Base-by-base conservation (phyloP, 257 asterid species). In the Thymus mandschuricus region DNA sequence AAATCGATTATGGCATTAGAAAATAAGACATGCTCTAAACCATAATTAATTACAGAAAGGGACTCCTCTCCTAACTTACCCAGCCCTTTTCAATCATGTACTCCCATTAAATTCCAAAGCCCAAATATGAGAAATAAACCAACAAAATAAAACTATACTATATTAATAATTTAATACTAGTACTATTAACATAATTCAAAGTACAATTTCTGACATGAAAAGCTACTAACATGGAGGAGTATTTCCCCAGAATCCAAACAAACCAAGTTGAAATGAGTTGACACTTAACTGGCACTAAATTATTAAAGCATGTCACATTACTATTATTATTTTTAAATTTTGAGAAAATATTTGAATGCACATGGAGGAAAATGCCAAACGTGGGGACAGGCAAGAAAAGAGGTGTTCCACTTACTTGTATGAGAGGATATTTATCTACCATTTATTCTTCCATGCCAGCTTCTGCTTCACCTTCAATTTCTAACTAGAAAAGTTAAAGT, bases 311-410 rank as follows among this genome's bases (percentile, higher is more conserved):
- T 43, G 56, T 56, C 59, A 51, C 46, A 10, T 60, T 12, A 38
- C 3, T 38, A 4, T 38, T 38, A 38, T 38, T 4, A 21, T 21
- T 21, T 0, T 0, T 21, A 35, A 3, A 35, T 1, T 4, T 4
- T 3, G 4, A 38, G 41, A 38, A 38, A 38, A 38, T 38, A 38
- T 5, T 38, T 38, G 7, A 38, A 38, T 38, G 41, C 41, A 38
- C 41, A 38, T 38, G 41, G 41, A 38, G 41, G 41, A 38, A 21
- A 38, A 38, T 38, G 6, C 7, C 75, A 62, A 76, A 76, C 81
- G 74, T 66, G 76, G 82, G 80, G 80, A 65, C 79, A 69, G 73
- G 35, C 64, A 2, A 46, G 63, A 55, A 62, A 38, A 58, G 72
- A 66, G 63, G 74, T 60, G 67, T 55, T 35, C 63, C 30, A 31